Conservation (phyloP, 345 rosid genomes). For the Populus euphratica region DNA sequence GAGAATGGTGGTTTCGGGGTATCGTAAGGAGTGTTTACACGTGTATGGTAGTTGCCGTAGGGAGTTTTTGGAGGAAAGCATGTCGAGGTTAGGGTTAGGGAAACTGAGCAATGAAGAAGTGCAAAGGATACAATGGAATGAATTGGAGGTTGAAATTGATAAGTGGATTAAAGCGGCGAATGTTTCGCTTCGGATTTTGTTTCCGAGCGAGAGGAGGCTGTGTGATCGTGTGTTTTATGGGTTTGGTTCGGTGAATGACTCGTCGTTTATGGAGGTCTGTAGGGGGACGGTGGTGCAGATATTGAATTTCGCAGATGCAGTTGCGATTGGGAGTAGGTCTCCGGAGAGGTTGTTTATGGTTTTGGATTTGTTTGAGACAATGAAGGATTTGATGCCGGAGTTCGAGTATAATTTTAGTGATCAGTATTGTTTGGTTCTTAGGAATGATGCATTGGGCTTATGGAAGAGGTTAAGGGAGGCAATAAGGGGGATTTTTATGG, state of each 20-base stretch:
- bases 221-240: slow-evolving; percentile 83
- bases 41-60: slow-evolving; percentile 75
- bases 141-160: slow-evolving; percentile 76
- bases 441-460: slow-evolving; percentile 64
- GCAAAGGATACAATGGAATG: slow-evolving; percentile 72
- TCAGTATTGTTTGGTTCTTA: slow-evolving; percentile 63
- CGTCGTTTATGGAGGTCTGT: slow-evolving; percentile 92
- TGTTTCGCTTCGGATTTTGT: slow-evolving; percentile 68
- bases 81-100: slow-evolving; percentile 66
- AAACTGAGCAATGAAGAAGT: slow-evolving; percentile 78
- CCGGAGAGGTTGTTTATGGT: slow-evolving; percentile 89
- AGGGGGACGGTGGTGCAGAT: slow-evolving; percentile 74
- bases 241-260: slow-evolving; percentile 60
- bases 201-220: slow-evolving; percentile 90
- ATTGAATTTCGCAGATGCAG: slow-evolving; percentile 66
- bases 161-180: slow-evolving; percentile 82
- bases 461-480: slow-evolving; percentile 83
- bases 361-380: slow-evolving; percentile 73
- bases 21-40: slow-evolving; percentile 65
- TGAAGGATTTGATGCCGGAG: slow-evolving; percentile 79
- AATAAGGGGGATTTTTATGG: slow-evolving; percentile 82
- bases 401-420: slow-evolving; percentile 65
- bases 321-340: slow-evolving; percentile 70
- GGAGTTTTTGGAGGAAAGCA: slow-evolving; percentile 79
- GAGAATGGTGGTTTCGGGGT: slow-evolving; percentile 82